A percentile compares a stretch with the other conserved stretches of the same genome.
These are phyloP conservation scores for Colletotrichum echinochloae DNA, from an alignment of 2,329 filamentous ascomycete genomes.

Conservation along the genomic window DNA sequence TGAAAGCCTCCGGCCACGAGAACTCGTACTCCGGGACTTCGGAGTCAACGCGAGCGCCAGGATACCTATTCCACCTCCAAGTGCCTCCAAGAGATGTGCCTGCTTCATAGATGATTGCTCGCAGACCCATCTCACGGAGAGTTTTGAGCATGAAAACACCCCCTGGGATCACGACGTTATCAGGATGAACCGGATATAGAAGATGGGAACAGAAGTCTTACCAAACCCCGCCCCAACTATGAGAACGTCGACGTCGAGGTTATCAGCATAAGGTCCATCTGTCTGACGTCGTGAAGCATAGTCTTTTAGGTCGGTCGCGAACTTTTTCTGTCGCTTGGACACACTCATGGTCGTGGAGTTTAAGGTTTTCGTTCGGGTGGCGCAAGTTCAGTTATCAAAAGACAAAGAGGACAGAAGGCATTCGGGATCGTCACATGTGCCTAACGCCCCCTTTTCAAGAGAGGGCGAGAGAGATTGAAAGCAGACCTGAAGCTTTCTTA, in stretches of 20 bases:
- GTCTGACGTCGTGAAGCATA: conserved; percentile 48
- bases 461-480: not conserved
- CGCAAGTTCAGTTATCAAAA: not conserved
- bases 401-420: too few relatives aligned
- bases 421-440: not conserved
- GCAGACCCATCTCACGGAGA: conserved; percentile 62
- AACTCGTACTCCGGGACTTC: conserved; percentile 66
- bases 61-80: conserved; percentile 70
- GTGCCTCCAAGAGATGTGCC: conserved; percentile 63
- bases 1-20: conserved; percentile 62
- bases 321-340: conserved; percentile 48
- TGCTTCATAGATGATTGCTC: conserved; percentile 64
- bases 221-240: conserved; percentile 59
- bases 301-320: conserved; percentile 56
- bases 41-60: conserved; percentile 65
- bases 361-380: too few relatives aligned
- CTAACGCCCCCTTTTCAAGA: not conserved
- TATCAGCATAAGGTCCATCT: conserved; percentile 55
- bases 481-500: conserved; percentile 4
- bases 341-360: conserved; percentile 42
- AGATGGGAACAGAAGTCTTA: not conserved
- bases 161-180: conserved; percentile 6
- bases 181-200: not conserved
- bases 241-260: conserved; percentile 58
- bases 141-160: conserved; percentile 65